Conservation (phyloP, 2,329 filamentous ascomycete species). For the Talaromyces sp. region DNA sequence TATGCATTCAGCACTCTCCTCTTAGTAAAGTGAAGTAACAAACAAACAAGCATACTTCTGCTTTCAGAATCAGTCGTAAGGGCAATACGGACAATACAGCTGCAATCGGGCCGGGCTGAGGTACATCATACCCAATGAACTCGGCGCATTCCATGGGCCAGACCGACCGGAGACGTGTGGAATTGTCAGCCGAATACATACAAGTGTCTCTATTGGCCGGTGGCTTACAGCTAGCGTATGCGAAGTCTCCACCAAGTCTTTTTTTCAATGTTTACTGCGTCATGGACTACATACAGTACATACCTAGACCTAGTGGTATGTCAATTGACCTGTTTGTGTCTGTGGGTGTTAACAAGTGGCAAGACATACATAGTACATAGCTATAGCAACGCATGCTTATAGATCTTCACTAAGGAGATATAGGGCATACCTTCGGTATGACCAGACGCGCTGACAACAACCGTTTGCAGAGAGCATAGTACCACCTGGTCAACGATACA, state of each 20-base stretch:
- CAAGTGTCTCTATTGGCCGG: neutral
- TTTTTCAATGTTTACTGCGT: neutral
- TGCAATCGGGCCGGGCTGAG: neutral
- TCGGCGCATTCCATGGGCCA: neutral
- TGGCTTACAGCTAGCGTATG: neutral
- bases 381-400: too few relatives aligned
- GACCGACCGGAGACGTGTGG: neutral
- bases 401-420: too few relatives aligned
- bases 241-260: neutral
- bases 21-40: neutral
- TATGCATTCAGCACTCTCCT: neutral
- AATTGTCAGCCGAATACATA: neutral
- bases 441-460: neutral
- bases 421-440: too few relatives aligned
- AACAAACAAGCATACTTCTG: constrained; percentile 1
- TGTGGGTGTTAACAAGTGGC: neutral
- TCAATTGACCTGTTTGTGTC: neutral
- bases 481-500: neutral
- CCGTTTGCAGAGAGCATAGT: neutral
- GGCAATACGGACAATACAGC: neutral
- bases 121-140: neutral
- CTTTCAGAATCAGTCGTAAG: neutral
- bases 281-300: neutral
- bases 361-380: neutral
- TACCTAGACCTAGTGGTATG: neutral